These are phyloP conservation scores for Linum trigynum DNA, from an alignment of 345 rosid species.

Conservation along the genomic window DNA sequence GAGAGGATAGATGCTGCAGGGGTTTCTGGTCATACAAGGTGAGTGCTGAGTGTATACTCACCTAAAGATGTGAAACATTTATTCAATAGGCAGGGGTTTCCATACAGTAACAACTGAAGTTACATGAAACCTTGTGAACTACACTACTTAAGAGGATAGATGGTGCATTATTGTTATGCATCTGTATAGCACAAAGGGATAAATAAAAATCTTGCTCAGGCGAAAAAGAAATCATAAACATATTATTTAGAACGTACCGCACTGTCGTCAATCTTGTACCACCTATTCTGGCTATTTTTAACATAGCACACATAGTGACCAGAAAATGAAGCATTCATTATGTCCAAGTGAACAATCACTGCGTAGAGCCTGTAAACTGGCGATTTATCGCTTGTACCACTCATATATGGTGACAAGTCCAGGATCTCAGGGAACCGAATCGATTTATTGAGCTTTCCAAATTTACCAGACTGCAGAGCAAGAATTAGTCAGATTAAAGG, in stretches of 20 bases:
- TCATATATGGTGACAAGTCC: conserved; percentile 84
- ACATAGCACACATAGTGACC: conserved; percentile 95
- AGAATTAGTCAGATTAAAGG: not conserved
- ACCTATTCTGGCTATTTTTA: conserved; percentile 64
- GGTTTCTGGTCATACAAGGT: too few species aligned
- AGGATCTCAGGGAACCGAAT: conserved; percentile 76
- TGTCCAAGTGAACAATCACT: conserved; percentile 89
- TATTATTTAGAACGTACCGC: conserved; percentile 32
- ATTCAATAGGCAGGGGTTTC: too few species aligned
- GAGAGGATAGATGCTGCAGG: too few species aligned
- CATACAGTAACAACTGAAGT: too few species aligned
- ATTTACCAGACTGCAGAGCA: conserved; percentile 73
- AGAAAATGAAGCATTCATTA: conserved; percentile 85
- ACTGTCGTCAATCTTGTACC: conserved; percentile 95
- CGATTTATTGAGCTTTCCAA: conserved; percentile 86
- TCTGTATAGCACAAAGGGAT: too few species aligned
- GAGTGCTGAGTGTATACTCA: too few species aligned
- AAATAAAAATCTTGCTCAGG: not conserved
- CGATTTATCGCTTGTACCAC: conserved; percentile 67
- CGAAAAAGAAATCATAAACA: too few species aligned
- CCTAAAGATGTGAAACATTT: too few species aligned
- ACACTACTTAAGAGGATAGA: too few species aligned
- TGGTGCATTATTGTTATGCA: too few species aligned
- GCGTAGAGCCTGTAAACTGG: conserved; percentile 86
- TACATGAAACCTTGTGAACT: too few species aligned